A percentile compares a stretch with the other conserved stretches of the same genome.
phyloP scores from a whole-genome alignment of 1,284 basidiomycete genomes.

The Leucoagaricus sp. region DNA sequence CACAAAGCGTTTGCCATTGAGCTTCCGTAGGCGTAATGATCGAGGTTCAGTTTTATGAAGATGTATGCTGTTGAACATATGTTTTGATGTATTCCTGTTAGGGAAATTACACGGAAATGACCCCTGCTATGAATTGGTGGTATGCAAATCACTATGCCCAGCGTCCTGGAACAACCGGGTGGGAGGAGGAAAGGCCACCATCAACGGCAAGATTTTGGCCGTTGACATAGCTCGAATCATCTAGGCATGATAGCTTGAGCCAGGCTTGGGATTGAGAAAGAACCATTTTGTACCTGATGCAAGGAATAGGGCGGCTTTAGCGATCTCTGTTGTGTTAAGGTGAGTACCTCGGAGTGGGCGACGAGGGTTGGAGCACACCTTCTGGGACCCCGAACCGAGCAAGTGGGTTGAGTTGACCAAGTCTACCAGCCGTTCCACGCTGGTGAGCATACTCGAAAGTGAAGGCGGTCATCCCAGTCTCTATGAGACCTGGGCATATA shows the following conservation, averaged over 20 bases:
- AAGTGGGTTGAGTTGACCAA: conserved; percentile 87
- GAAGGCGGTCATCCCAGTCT: conserved; percentile 82
- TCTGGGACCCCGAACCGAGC: conserved; percentile 79
- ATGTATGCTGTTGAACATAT: too few species aligned
- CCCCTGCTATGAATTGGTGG: too few species aligned
- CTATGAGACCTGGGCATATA: conserved; percentile 90
- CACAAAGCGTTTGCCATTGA: not conserved
- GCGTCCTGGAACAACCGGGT: conserved; percentile 72
- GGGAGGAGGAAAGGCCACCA: conserved; percentile 78
- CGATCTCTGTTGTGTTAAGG: conserved; percentile 70
- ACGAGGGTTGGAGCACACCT: conserved; percentile 43
- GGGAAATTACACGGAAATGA: too few species aligned
- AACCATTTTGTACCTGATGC: conserved; percentile 67
- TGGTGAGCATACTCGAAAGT: conserved; percentile 79
- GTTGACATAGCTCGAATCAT: conserved; percentile 92
- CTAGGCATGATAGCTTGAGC: conserved; percentile 40
- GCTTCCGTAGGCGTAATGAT: not conserved
- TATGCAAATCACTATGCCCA: conserved; percentile 47
- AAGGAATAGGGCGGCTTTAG: conserved; percentile 82
- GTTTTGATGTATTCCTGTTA: too few species aligned
- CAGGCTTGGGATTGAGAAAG: not conserved
- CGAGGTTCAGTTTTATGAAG: not conserved
- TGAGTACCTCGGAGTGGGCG: too few species aligned
- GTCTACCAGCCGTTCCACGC: conserved; percentile 71
- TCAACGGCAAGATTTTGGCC: conserved; percentile 88